These are phyloP conservation scores for Rhodotorula sp. DNA, from an alignment of 1,284 basidiomycete genomes.

Conservation along the genomic window DNA sequence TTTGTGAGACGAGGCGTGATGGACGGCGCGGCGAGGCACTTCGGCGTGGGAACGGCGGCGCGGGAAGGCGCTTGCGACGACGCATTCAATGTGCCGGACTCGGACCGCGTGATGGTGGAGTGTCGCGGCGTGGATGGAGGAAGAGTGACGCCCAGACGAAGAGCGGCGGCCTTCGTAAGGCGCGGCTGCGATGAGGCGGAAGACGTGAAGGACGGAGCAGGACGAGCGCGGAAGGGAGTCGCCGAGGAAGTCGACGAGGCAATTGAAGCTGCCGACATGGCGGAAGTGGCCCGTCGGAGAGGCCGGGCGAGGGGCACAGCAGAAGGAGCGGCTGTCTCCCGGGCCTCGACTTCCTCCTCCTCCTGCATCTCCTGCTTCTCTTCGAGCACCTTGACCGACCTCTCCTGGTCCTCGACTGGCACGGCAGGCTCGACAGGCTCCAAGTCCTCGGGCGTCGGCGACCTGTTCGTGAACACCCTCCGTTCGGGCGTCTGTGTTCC, in stretches of 20 bases:
- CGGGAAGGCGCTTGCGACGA: neutral
- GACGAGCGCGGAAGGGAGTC: constrained; percentile 64
- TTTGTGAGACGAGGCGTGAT: constrained; percentile 64
- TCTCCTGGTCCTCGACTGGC: neutral
- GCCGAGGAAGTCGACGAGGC: constrained; percentile 32
- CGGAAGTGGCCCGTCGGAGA: neutral
- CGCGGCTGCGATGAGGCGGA: constrained; percentile 73
- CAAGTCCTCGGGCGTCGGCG: neutral
- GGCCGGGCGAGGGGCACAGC: neutral
- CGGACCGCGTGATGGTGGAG: neutral
- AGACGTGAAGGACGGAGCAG: constrained; percentile 59
- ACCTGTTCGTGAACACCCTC: constrained; percentile 3
- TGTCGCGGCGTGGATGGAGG: constrained; percentile 12
- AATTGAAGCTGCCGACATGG: constrained; percentile 1
- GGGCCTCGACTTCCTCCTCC: neutral
- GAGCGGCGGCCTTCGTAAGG: constrained; percentile 69
- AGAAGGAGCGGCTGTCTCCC: neutral
- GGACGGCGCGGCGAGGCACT: constrained; percentile 54
- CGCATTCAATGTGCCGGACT: neutral
- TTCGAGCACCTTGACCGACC: neutral
- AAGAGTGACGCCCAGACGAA: constrained; percentile 55
- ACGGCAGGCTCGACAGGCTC: neutral
- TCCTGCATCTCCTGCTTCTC: too few species aligned
- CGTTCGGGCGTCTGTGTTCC: neutral
- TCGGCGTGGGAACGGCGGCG: constrained; percentile 25